A percentile compares a stretch with the other conserved stretches of the same genome.
These are phyloP conservation scores for Salix koriyanagi DNA, from an alignment of 345 rosid genomes.

Conservation along the genomic window DNA sequence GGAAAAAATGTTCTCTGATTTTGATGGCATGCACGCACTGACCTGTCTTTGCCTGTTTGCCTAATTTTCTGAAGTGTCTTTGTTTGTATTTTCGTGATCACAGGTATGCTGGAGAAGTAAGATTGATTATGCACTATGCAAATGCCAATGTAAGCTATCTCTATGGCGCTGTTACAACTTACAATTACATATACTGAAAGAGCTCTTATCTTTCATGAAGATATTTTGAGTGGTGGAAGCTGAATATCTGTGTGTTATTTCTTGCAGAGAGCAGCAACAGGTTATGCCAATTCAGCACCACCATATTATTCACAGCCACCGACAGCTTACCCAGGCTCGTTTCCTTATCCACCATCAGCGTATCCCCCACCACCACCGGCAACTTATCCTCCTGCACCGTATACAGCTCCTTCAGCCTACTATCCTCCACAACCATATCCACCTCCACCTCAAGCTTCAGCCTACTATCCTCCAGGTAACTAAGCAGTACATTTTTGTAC, in stretches of 20 bases:
- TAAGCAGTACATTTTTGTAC: background rate
- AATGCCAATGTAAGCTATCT: slow-evolving; percentile 51
- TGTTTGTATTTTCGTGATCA: slow-evolving; percentile 7
- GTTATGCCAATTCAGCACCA: slow-evolving; percentile 40
- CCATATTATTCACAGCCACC: slow-evolving; percentile 30
- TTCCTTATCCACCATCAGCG: slow-evolving; percentile 30
- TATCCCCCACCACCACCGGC: slow-evolving; percentile 20
- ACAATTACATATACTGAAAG: background rate
- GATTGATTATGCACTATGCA: slow-evolving; percentile 60
- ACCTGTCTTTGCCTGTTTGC: background rate
- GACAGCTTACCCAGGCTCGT: slow-evolving; percentile 14
- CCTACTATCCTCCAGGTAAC: slow-evolving; percentile 53
- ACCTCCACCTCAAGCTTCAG: slow-evolving; percentile 37
- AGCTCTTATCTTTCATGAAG: background rate
- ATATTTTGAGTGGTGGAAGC: background rate
- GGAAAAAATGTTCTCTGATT: background rate
- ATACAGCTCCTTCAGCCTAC: slow-evolving; percentile 24
- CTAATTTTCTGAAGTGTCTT: background rate
- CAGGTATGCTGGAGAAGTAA: slow-evolving; percentile 84
- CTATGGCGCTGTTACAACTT: background rate
- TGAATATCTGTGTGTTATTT: background rate
- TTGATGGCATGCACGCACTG: background rate
- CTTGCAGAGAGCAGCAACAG: slow-evolving; percentile 45
- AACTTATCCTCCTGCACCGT: slow-evolving; percentile 20
- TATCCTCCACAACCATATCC: slow-evolving; percentile 27